These are phyloP conservation scores for Selaginella moellendorffii DNA, from an alignment of 75 land plant species.

Conservation along the genomic window DNA sequence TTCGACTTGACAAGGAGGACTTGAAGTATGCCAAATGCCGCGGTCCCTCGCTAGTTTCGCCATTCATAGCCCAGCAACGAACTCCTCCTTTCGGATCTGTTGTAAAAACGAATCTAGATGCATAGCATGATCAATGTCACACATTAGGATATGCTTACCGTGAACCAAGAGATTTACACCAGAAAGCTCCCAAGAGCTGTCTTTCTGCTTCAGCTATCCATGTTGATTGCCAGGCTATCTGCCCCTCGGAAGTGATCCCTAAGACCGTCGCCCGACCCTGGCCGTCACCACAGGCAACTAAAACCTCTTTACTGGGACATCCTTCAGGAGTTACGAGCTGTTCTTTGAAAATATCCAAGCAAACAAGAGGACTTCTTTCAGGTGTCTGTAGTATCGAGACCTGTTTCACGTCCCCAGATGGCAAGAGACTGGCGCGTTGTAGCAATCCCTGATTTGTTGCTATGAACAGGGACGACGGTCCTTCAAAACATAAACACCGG, in stretches of 20 bases:
- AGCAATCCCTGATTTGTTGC: conserved; percentile 84
- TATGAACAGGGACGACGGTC: conserved; percentile 47
- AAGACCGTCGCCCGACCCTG: conserved; percentile 54
- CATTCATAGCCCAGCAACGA: conserved; percentile 52
- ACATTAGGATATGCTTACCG: conserved; percentile 33
- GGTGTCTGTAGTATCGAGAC: conserved; percentile 27
- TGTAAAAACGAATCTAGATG: conserved; percentile 59
- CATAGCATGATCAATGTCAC: neutral
- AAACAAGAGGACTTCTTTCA: conserved; percentile 52
- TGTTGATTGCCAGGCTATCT: conserved; percentile 16
- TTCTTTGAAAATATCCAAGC: conserved; percentile 44
- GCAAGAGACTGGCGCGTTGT: conserved; percentile 33
- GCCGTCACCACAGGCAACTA: conserved; percentile 82
- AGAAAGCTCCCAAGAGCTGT: conserved; percentile 72
- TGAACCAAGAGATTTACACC: conserved; percentile 57
- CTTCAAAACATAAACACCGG: conserved; percentile 52
- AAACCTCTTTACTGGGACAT: conserved; percentile 25
- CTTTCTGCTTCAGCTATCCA: conserved; percentile 81
- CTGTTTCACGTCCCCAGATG: conserved; percentile 36
- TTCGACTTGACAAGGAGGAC: conserved; percentile 51
- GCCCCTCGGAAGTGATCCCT: conserved; percentile 11
- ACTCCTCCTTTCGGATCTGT: conserved; percentile 70
- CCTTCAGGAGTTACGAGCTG: neutral
- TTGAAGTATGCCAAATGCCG: conserved; percentile 36
- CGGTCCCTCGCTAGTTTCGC: conserved; percentile 8